Conservation (phyloP, 768 basidiomycete genomes). For the Trichaptum fuscoviolaceum region DNA sequence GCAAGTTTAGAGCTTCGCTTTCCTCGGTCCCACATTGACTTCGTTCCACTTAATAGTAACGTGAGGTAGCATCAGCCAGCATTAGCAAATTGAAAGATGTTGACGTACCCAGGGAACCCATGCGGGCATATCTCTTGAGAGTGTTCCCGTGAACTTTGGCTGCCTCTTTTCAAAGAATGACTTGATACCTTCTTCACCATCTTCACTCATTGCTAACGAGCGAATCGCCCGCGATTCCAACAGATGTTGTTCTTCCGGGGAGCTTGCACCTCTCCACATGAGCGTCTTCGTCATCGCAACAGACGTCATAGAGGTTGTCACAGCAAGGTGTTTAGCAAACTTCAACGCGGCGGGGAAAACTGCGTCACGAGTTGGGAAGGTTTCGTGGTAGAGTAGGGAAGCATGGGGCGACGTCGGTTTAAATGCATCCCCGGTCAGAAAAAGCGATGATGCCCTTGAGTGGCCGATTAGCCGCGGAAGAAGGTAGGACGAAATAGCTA, state of each 20-base stretch:
- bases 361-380: constrained; percentile 42
- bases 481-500: constrained; percentile 40
- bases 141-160: constrained; percentile 39
- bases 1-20: constrained; percentile 28
- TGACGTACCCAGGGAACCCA: constrained; percentile 51
- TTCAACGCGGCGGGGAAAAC: constrained; percentile 48
- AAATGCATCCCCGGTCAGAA: constrained; percentile 42
- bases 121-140: constrained; percentile 32
- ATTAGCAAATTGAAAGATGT: neutral
- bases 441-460: constrained; percentile 45
- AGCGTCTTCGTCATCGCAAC: constrained; percentile 48
- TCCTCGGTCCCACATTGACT: constrained; percentile 29
- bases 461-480: constrained; percentile 51
- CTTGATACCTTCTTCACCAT: constrained; percentile 41
- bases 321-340: constrained; percentile 47
- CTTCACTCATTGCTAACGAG: constrained; percentile 31
- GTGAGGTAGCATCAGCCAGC: neutral
- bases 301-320: constrained; percentile 45
- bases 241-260: constrained; percentile 49
- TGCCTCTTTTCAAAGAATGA: constrained; percentile 45
- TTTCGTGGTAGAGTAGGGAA: constrained; percentile 39
- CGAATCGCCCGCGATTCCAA: constrained; percentile 46
- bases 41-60: constrained; percentile 30
- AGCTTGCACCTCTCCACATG: constrained; percentile 44
- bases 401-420: constrained; percentile 40